Evolutionary conservation across 345 rosid species (phyloP).

Genomic region (Limnanthes douglasii): DNA sequence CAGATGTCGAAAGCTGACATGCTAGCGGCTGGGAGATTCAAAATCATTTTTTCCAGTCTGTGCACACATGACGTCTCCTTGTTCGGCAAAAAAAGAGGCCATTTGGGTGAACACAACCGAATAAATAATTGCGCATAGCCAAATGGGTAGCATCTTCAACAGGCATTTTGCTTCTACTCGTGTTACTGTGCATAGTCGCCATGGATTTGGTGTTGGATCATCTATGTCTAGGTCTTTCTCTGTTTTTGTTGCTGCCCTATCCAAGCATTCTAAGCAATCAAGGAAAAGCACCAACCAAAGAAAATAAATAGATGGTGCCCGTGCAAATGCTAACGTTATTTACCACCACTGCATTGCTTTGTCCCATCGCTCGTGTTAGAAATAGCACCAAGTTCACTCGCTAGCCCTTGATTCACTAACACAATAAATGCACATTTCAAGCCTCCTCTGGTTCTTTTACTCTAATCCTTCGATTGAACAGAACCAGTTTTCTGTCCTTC

Average conservation of each 20-base stretch:
- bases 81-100: constrained; percentile 39
- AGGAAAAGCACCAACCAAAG: constrained; percentile 82
- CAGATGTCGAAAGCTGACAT: constrained; percentile 56
- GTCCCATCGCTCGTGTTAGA: constrained; percentile 66
- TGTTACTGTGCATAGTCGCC: constrained; percentile 56
- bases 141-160: constrained; percentile 27
- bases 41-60: constrained; percentile 15
- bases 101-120: constrained; percentile 39
- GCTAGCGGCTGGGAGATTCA: constrained; percentile 58
- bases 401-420: constrained; percentile 68
- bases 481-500: constrained; percentile 7
- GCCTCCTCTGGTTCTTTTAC: constrained; percentile 14
- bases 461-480: constrained; percentile 8
- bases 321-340: constrained; percentile 90
- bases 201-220: constrained; percentile 16
- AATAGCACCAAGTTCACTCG: constrained; percentile 80
- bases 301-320: constrained; percentile 80
- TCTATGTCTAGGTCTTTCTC: constrained; percentile 17
- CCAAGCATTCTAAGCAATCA: too few relatives aligned
- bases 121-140: constrained; percentile 35
- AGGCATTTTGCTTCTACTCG: constrained; percentile 52
- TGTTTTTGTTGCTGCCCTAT: constrained; percentile 51
- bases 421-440: constrained; percentile 31
- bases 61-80: constrained; percentile 39
- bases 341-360: constrained; percentile 67